Conservation (phyloP, 1,284 basidiomycete species). For the Rhodotorula sp. region DNA sequence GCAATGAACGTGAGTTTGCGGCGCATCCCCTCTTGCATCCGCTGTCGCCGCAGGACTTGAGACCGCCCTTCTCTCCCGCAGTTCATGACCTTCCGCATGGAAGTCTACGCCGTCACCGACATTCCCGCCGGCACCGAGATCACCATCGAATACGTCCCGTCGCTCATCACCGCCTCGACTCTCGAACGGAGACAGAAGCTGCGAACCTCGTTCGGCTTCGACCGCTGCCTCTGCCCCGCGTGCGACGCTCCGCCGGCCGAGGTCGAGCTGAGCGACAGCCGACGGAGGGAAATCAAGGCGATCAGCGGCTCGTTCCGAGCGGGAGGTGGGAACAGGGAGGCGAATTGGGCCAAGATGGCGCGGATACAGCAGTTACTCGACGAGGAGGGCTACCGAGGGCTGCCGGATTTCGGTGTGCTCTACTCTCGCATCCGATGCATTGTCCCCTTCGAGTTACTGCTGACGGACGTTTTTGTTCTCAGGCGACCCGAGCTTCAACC, state of each 20-base stretch:
- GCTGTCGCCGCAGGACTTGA: not conserved
- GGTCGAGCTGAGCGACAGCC: constrained; percentile 18
- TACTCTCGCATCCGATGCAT: not conserved
- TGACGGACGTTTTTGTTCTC: not conserved
- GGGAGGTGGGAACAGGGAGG: constrained; percentile 19
- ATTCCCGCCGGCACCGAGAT: constrained; percentile 35
- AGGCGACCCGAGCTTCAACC: constrained; percentile 14
- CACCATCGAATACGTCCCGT: constrained; percentile 42
- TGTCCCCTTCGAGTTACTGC: not conserved
- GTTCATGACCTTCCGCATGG: constrained; percentile 42
- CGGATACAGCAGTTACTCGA: constrained; percentile 34
- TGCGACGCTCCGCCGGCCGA: constrained; percentile 26
- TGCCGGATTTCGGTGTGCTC: constrained; percentile 40
- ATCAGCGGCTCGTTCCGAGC: constrained; percentile 13
- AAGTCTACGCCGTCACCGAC: constrained; percentile 39
- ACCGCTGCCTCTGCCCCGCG: constrained; percentile 35
- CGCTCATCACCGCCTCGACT: constrained; percentile 32
- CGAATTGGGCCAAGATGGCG: constrained; percentile 31
- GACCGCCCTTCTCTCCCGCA: not conserved
- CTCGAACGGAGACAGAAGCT: constrained; percentile 35
- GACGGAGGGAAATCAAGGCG: constrained; percentile 34
- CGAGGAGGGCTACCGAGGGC: constrained; percentile 39
- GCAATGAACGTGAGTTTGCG: constrained; percentile 35
- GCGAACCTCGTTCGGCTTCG: constrained; percentile 39
- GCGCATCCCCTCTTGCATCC: too few species aligned